Conservation (phyloP, 2,329 filamentous ascomycete species). For the Penicillium expansum region DNA sequence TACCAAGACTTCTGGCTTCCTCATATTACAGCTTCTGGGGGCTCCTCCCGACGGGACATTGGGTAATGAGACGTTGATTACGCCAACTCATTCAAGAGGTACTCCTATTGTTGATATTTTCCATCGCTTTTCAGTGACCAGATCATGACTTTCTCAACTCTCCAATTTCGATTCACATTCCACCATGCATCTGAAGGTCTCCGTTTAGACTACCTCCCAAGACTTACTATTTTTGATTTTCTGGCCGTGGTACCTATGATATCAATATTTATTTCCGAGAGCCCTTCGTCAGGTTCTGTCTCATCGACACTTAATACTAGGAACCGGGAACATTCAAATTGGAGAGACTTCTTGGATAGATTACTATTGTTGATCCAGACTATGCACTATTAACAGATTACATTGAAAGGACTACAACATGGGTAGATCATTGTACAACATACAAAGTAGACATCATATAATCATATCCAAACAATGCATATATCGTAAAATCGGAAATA, state of each 20-base stretch:
- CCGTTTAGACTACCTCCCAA: not conserved
- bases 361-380: too few species aligned
- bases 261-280: not conserved
- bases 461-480: not conserved
- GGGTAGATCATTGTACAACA: not conserved
- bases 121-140: not conserved
- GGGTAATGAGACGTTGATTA: not conserved
- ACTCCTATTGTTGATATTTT: not conserved
- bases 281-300: not conserved
- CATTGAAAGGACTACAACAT: not conserved
- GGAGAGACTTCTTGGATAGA: not conserved
- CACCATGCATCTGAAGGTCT: not conserved
- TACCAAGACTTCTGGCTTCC: constrained; percentile 6
- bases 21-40: not conserved
- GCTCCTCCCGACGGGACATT: not conserved
- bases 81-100: not conserved
- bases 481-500: not conserved
- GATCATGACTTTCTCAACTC: not conserved
- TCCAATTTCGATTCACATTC: not conserved
- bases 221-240: not conserved
- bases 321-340: not conserved
- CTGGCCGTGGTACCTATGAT: not conserved
- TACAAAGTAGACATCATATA: not conserved
- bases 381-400: not conserved
- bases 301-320: not conserved